These are phyloP conservation scores for Linnemannia exigua DNA, from an alignment of 192 early-diverging fungal species.

Conservation along the genomic window DNA sequence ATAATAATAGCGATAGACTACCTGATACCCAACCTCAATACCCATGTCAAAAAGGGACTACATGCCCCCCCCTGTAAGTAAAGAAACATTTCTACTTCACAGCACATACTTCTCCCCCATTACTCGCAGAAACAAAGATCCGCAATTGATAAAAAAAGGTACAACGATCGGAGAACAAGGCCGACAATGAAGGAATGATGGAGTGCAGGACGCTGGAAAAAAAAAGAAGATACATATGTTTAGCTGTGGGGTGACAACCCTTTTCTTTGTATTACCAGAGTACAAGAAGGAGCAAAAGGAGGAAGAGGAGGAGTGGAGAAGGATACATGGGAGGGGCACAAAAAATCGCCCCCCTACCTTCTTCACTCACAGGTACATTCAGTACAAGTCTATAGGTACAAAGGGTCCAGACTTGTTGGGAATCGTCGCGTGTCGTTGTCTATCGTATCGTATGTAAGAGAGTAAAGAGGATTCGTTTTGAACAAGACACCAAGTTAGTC, in stretches of 20 bases:
- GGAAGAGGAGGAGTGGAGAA: neutral
- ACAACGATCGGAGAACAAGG: neutral
- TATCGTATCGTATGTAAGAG: neutral
- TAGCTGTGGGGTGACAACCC: neutral
- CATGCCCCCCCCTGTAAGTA: neutral
- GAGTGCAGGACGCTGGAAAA: too few relatives aligned
- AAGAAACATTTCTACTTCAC: neutral
- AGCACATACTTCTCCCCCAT: neutral
- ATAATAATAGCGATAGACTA: too few relatives aligned
- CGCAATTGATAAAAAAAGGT: neutral
- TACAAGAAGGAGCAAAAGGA: neutral
- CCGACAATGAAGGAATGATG: too few relatives aligned
- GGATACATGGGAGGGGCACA: neutral
- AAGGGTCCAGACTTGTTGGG: constrained; percentile 24
- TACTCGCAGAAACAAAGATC: neutral
- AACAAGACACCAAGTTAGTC: neutral
- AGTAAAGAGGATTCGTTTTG: neutral
- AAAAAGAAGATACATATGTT: too few relatives aligned
- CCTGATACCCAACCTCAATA: too few relatives aligned
- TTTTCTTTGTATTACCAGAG: neutral
- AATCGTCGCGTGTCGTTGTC: constrained; percentile 28
- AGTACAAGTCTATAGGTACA: constrained; percentile 23
- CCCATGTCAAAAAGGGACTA: neutral
- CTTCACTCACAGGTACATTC: neutral
- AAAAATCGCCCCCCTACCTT: neutral